Conservation (phyloP, 495 filamentous ascomycete genomes). For the Lophiotrema nucula region DNA sequence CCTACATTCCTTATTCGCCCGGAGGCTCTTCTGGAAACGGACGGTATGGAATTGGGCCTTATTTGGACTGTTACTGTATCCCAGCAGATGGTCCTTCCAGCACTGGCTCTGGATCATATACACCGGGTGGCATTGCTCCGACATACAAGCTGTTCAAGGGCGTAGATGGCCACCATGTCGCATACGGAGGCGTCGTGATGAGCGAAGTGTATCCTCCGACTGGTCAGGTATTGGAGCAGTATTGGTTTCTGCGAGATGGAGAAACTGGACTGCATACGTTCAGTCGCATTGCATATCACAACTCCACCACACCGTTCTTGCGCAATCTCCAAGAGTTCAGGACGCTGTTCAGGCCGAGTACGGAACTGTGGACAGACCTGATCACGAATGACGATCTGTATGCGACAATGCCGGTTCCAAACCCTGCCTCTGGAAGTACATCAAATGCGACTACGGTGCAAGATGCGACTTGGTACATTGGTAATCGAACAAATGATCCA, state of each 20-base stretch:
- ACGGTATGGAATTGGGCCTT: conserved; percentile 44
- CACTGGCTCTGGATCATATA: conserved; percentile 49
- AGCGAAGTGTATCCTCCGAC: conserved; percentile 53
- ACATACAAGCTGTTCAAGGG: conserved; percentile 50
- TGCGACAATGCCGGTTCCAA: conserved; percentile 51
- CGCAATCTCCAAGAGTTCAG: conserved; percentile 56
- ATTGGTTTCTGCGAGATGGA: conserved; percentile 56
- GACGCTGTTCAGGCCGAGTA: conserved; percentile 56
- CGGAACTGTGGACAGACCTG: conserved; percentile 56
- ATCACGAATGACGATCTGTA: conserved; percentile 51
- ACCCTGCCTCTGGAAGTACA: conserved; percentile 38
- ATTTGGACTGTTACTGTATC: conserved; percentile 60
- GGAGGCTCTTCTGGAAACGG: conserved; percentile 41
- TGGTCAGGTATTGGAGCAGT: conserved; percentile 55
- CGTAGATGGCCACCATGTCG: conserved; percentile 47
- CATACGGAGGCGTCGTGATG: conserved; percentile 53
- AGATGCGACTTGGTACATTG: conserved; percentile 58
- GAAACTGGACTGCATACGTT: conserved; percentile 59
- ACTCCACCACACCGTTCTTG: conserved; percentile 52
- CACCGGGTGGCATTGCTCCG: conserved; percentile 49
- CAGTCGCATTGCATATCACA: conserved; percentile 54
- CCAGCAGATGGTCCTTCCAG: conserved; percentile 30
- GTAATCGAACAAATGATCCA: conserved; percentile 47
- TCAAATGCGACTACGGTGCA: conserved; percentile 50
- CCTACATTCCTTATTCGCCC: conserved; percentile 21